Evolutionary conservation across 306 rosid genomes (phyloP), one percentile per base, ranked within the genome.

Genomic region (Rubus parviflorus): DNA sequence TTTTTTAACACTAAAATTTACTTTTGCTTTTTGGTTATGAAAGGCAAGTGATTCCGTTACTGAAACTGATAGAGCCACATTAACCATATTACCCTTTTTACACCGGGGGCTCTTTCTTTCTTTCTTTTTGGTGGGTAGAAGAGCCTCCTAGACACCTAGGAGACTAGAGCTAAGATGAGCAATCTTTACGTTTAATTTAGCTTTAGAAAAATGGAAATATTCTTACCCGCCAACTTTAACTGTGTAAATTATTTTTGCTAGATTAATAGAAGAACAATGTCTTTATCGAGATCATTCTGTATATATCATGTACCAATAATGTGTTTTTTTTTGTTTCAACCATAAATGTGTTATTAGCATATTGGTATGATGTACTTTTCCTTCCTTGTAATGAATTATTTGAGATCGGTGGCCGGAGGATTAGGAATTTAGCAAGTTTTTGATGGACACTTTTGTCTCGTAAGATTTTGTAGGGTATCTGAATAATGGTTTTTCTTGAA

Each of bases 151-250:
- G 48, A 45, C 48, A 45, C n/a, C 56, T 51, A 57, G 63, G 35
- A 46, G 49, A 37, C 16, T 25, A 46, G 15, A n/a, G 38, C 38
- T 30, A 35, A 25, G 68, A 35, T 43, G 7, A 17, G 62, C 62
- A 57, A 57, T 41, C 58, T 61, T 46, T 61, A 46, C 58, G 70
- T 74, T 45, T 17, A 12, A 74, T 17, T 46, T 8, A 56, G n/a
- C 25, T 43, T 45, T 60, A 22, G 9, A 30, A 46, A 25, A 43
- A 60, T 61, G 60, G 70, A 74, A 74, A 74, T 77, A n/a, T 58
- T 78, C 73, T 38, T 68, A 74, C 37, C 83, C 54, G 49, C 79
- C 79, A 58, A 45, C 58, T 56, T 53, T 73, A 7, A n/a, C 37
- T n/a, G 16, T 6, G 20, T 45, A 20, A 47, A 38, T 51, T 7